Evolutionary conservation across 2,329 filamentous ascomycete species (phyloP), one percentile per base, ranked within the genome.

Genomic region (Neonectria punicea): DNA sequence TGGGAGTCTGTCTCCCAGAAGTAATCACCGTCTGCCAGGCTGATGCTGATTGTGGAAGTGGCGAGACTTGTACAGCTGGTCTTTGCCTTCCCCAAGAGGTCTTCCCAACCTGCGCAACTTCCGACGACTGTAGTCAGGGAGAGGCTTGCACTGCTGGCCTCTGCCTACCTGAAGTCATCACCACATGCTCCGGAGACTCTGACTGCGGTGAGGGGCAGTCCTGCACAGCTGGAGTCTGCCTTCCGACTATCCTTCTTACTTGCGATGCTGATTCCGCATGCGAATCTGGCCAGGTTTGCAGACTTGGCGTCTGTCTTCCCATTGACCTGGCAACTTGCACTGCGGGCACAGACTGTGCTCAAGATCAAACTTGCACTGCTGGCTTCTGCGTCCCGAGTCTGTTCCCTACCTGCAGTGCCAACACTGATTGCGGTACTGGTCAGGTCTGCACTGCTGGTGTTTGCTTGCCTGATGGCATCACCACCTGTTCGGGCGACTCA

Each of bases 371-470:
- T n/a, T 61, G 59, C 10, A 51, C 34, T 4, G 59, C 30, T 5
- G 61, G 61, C n/a, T 6, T 56, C 3, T 61, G 59, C 20, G 22
- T 61, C 11, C 44, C 59, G 1, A 51, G 53, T 46, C 5, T 49
- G 14, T 5, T 49, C 46, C 39, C 10, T 2, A 30, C 41, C n/a
- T 60, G 58, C 30, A 18, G 41, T 9, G 6, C 32, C 8, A 25
- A 13, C 3, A 18, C 46, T 9, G 28, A 36, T 4, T 62, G 59
- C 18, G 9, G 11, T 14, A 14, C 18, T 8, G 53, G 59, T 3
- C 30, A 51, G 2, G 34, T 34, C 14, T 62, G 59, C 11, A 32
- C 53, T 1, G 28, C 20, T 7, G 51, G 51, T 32, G 46, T 62
- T 16, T 62, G 59, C 54, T 36, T 62, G 13, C 59, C 53, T 5